Evolutionary conservation across 2,329 filamentous ascomycete genomes (phyloP).

Genomic region (Sclerotinia nivalis): DNA sequence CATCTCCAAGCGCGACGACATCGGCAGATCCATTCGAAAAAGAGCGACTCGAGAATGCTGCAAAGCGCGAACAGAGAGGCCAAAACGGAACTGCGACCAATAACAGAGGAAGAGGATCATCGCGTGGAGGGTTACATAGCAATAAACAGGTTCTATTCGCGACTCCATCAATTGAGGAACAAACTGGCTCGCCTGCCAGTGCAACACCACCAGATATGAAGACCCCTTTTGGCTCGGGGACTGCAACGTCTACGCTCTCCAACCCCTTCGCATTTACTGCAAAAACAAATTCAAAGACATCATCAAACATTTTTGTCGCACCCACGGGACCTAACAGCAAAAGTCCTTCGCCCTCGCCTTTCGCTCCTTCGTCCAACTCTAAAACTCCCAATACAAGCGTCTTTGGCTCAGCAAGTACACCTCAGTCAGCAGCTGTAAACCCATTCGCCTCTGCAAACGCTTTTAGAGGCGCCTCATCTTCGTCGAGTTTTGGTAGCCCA

Average conservation of each 20-base stretch:
- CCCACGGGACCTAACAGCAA: slow-evolving; percentile 9
- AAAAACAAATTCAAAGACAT: slow-evolving; percentile 3
- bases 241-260: slow-evolving; percentile 10
- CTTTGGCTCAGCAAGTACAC: slow-evolving; percentile 24
- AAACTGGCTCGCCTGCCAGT: slow-evolving; percentile 5
- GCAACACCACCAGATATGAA: slow-evolving; percentile 19
- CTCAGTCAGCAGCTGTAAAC: slow-evolving; percentile 15
- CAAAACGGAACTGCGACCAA: slow-evolving; percentile 31
- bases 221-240: neutral
- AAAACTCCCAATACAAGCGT: slow-evolving; percentile 13
- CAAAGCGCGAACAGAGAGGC: slow-evolving; percentile 38
- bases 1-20: slow-evolving; percentile 25
- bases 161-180: slow-evolving; percentile 22
- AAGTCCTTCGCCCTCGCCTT: slow-evolving; percentile 18
- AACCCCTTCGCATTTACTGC: slow-evolving; percentile 30
- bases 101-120: slow-evolving; percentile 32
- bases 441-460: slow-evolving; percentile 23
- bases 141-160: slow-evolving; percentile 38
- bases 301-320: slow-evolving; percentile 17
- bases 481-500: slow-evolving; percentile 16
- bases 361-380: neutral
- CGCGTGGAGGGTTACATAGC: slow-evolving; percentile 25
- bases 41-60: slow-evolving; percentile 41
- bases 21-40: slow-evolving; percentile 36
- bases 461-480: neutral